Evolutionary conservation across 2,329 filamentous ascomycete species (phyloP).

Genomic region (Bipolaris sorokiniana): DNA sequence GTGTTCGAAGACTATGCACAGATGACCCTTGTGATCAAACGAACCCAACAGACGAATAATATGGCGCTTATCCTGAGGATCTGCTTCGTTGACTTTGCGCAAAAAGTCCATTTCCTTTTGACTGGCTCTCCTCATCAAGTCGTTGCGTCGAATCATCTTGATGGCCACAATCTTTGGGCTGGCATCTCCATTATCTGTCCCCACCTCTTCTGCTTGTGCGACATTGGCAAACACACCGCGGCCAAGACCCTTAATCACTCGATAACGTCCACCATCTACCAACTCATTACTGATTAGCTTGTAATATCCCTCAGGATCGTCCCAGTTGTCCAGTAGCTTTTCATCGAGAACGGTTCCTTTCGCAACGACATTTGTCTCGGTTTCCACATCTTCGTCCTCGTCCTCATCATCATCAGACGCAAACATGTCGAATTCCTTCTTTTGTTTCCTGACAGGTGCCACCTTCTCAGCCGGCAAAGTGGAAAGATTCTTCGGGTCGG

Average conservation of each 20-base stretch:
- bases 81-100: constrained; percentile 81
- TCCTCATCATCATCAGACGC: constrained; percentile 73
- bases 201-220: constrained; percentile 69
- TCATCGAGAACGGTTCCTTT: constrained; percentile 60
- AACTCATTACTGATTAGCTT: constrained; percentile 92
- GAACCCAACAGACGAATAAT: constrained; percentile 84
- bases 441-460: constrained; percentile 47
- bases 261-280: constrained; percentile 83
- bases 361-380: constrained; percentile 53
- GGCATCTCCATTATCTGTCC: constrained; percentile 47
- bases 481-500: constrained; percentile 60
- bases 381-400: constrained; percentile 68
- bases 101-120: constrained; percentile 94
- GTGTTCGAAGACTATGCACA: constrained; percentile 98
- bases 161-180: constrained; percentile 76
- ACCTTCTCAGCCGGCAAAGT: constrained; percentile 53
- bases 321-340: constrained; percentile 88
- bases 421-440: constrained; percentile 68
- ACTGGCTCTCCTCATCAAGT: constrained; percentile 89
- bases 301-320: constrained; percentile 95
- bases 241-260: constrained; percentile 84
- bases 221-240: constrained; percentile 97
- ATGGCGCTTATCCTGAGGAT: constrained; percentile 89
- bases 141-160: constrained; percentile 98
- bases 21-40: constrained; percentile 92